phyloP scores from a whole-genome alignment of 2,329 filamentous ascomycete species.

The Emericellopsis cladophorae region DNA sequence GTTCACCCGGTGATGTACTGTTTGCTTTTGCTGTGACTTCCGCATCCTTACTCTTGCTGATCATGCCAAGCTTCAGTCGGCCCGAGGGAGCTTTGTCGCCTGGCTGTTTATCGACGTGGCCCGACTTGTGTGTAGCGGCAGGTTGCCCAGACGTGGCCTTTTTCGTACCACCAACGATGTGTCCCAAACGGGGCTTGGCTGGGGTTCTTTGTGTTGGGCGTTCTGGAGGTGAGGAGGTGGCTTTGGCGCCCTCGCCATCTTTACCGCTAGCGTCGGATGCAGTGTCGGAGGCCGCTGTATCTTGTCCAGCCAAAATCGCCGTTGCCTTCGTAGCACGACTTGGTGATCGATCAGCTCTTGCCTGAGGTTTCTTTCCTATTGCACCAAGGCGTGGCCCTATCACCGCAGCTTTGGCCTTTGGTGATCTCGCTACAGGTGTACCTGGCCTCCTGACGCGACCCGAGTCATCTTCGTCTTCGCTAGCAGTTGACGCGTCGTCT shows the following conservation, averaged over 20 bases:
- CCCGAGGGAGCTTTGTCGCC: neutral
- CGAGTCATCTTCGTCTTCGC: slow-evolving; percentile 1
- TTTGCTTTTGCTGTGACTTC: neutral
- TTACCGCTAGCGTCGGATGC: slow-evolving; percentile 5
- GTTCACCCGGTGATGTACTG: slow-evolving; percentile 5
- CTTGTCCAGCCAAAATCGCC: neutral
- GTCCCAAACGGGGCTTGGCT: slow-evolving; percentile 22
- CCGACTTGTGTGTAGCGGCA: slow-evolving; percentile 1
- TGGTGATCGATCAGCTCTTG: no score
- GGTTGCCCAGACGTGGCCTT: slow-evolving; percentile 2
- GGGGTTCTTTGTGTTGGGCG: slow-evolving; percentile 9
- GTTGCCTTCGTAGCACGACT: no score
- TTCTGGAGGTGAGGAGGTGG: slow-evolving; percentile 15
- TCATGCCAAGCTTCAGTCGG: neutral
- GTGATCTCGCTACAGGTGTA: neutral
- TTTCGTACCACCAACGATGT: slow-evolving; percentile 19
- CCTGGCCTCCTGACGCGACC: neutral
- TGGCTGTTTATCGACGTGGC: neutral
- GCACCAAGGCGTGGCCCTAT: slow-evolving; percentile 14
- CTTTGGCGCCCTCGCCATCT: slow-evolving; percentile 24
- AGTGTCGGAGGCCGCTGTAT: neutral
- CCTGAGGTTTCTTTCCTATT: no score
- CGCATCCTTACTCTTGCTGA: neutral
- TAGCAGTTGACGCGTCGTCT: slow-evolving; percentile 3
- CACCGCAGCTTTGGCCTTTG: slow-evolving; percentile 6